phyloP scores from a whole-genome alignment of 164 flowering plant genomes.

The Echeveria elegans region DNA sequence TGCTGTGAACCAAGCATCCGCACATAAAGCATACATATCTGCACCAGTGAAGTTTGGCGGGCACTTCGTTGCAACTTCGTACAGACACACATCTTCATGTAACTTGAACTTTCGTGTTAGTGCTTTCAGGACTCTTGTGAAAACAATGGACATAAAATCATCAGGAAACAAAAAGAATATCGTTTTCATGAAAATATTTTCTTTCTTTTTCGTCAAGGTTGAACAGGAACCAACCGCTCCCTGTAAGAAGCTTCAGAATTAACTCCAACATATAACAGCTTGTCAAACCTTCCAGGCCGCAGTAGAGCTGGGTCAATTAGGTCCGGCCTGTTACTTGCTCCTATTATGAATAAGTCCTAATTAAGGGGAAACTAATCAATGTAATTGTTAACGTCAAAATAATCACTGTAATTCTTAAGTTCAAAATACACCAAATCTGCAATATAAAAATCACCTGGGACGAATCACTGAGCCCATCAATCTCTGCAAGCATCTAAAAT shows the following conservation, averaged over 20 bases:
- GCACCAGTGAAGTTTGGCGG: conserved; percentile 93
- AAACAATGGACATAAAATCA: background rate
- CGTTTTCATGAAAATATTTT: background rate
- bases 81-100: conserved; percentile 72
- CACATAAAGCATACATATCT: conserved; percentile 48
- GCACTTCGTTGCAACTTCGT: conserved; percentile 62
- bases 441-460: conserved; percentile 40
- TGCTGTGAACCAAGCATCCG: conserved; percentile 87
- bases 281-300: conserved; percentile 94
- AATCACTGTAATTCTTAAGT: too few relatives aligned
- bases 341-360: conserved; percentile 89
- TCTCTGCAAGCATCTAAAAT: conserved; percentile 94
- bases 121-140: conserved; percentile 73
- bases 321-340: conserved; percentile 96
- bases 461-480: conserved; percentile 88
- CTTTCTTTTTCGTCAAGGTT: too few relatives aligned
- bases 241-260: conserved; percentile 4
- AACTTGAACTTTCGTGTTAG: conserved; percentile 81
- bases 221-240: background rate
- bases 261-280: conserved; percentile 31
- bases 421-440: background rate
- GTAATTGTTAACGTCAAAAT: too few relatives aligned
- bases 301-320: conserved; percentile 92
- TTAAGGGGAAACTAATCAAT: background rate
- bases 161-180: background rate